Evolutionary conservation across 2,329 filamentous ascomycete genomes (phyloP), one percentile per base, ranked within the genome.

Genomic region (Spiromastix sp.): DNA sequence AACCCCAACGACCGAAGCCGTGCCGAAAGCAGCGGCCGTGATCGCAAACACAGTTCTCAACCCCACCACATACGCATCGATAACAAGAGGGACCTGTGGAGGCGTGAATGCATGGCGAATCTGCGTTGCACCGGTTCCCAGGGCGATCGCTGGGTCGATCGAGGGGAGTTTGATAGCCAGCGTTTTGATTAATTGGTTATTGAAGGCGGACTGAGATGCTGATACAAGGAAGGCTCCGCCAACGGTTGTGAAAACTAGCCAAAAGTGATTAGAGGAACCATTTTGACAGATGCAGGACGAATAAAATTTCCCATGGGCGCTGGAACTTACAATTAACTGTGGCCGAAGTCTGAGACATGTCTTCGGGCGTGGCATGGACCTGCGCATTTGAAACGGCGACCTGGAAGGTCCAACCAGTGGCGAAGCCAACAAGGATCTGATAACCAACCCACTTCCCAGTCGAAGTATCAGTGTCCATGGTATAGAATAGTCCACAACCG

Each of bases 101-200:
- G 56, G 43, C 0, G 68, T 61, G 17, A 84, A 71, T 2, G 61
- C 51, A 0, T 59, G 49, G 40, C 70, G 68, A 13, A 87, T 61
- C 30, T 74, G 67, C 0, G 79, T 85, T 1, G 71, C 70, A 17
- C 71, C 71, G 4, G 61, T 59, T 2, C 46, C 46, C 8, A 66
- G 49, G 2, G 71, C 61, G n/a, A 63, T 40, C 9, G 36, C 41
- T 0, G 67, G 54, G 36, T 67, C 47, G 5, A 70, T 44, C 42
- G 16, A 47, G 17, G 55, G 59, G 0, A 65, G 63, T 2, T 51
- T 40, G n/a, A n/a, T 30, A 4, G 28, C n/a, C 13, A 47, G 25
- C 5, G 22, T 32, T 2, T 30, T n/a, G 15, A 31, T 32, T 10
- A 50, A 30, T 17, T 37, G 24, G 19, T 46, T 46, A 13, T 32